Evolutionary conservation across 2,329 filamentous ascomycete genomes (phyloP).

Genomic region (Venturia effusa): DNA sequence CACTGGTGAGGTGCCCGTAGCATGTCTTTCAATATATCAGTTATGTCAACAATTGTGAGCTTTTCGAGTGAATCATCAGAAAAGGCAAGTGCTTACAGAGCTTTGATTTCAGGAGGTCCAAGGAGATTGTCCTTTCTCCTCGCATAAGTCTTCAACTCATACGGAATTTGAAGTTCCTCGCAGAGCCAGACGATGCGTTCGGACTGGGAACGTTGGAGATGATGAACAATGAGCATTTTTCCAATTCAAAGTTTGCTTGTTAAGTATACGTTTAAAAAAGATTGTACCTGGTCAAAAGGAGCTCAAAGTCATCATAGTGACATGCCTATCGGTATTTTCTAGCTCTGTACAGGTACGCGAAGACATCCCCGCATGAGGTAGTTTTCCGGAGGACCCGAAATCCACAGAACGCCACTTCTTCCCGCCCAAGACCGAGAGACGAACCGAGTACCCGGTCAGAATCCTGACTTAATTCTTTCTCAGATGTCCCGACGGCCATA

Average conservation of each 20-base stretch:
- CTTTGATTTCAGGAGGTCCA: conserved; percentile 62
- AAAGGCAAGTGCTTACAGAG: conserved; percentile 16
- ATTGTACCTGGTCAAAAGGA: not conserved
- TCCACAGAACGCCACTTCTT: not conserved
- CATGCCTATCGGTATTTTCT: not conserved
- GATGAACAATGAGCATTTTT: conserved; percentile 34
- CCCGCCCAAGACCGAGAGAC: not conserved
- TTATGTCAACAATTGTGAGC: conserved; percentile 12
- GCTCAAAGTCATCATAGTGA: not conserved
- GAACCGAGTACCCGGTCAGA: not conserved
- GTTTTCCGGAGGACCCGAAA: not conserved
- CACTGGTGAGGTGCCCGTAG: conserved; percentile 47
- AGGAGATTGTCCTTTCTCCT: conserved; percentile 53
- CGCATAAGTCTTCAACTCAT: conserved; percentile 37
- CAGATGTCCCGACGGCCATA: not conserved
- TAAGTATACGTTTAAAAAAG: not conserved
- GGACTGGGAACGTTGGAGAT: conserved; percentile 43
- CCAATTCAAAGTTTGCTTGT: not conserved
- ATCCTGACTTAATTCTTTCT: not conserved
- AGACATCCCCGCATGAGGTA: not conserved
- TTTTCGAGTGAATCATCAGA: conserved; percentile 16
- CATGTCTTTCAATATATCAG: conserved; percentile 24
- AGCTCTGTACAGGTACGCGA: not conserved
- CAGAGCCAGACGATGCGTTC: conserved; percentile 46
- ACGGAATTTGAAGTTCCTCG: conserved; percentile 45